A percentile compares a stretch with the other conserved stretches of the same genome.
phyloP scores from a whole-genome alignment of 768 basidiomycete species.

The Nidularia sp. region DNA sequence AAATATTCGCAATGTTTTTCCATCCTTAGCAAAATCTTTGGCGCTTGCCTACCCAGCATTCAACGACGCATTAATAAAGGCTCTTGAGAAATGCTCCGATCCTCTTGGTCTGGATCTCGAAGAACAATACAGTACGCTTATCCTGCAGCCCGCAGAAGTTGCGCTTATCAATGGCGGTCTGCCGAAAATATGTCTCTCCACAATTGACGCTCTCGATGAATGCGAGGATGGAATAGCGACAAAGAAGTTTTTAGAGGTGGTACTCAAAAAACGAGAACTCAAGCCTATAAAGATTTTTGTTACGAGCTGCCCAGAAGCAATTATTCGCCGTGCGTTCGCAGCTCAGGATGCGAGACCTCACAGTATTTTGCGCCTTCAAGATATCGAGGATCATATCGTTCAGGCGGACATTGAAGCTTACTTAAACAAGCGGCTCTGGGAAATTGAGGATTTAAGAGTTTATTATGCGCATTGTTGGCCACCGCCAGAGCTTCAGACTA shows the following conservation, averaged over 20 bases:
- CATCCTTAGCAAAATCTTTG: neutral
- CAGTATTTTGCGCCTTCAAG: neutral
- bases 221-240: conserved; percentile 7
- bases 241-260: neutral
- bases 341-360: neutral
- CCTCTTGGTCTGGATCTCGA: neutral
- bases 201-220: conserved; percentile 18
- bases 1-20: neutral
- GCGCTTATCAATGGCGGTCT: neutral
- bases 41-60: neutral
- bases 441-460: neutral
- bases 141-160: neutral
- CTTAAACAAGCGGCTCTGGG: neutral
- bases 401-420: neutral
- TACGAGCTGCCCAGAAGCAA: neutral
- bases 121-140: neutral
- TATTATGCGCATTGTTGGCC: neutral
- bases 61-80: neutral
- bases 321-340: neutral
- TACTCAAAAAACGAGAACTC: neutral
- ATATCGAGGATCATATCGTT: neutral
- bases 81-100: neutral
- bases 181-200: neutral
- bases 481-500: neutral
- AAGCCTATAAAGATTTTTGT: neutral